Evolutionary conservation across 208 protist genomes (phyloP).

Genomic region (Phytomonas sp.): DNA sequence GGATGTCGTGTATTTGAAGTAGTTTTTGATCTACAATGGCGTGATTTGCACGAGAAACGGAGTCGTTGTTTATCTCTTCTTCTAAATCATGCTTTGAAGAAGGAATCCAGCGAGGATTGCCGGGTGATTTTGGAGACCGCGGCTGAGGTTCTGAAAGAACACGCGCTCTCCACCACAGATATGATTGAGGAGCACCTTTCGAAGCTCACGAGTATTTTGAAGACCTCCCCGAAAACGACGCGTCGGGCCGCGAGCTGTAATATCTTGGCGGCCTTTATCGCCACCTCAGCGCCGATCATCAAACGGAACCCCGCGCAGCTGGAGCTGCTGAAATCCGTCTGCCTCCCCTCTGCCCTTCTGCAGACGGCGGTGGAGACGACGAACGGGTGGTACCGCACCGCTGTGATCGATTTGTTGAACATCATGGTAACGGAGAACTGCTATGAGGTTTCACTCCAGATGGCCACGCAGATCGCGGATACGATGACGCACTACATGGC

Average conservation of each 20-base stretch:
- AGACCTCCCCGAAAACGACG: conserved; percentile 5
- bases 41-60: conserved; percentile 75
- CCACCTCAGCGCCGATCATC: conserved; percentile 40
- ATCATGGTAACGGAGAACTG: conserved; percentile 62
- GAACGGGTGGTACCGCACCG: conserved; percentile 53
- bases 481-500: conserved; percentile 40
- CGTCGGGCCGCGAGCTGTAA: conserved; percentile 50
- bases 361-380: conserved; percentile 42
- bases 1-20: conserved; percentile 67
- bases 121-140: conserved; percentile 29
- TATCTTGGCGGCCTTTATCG: conserved; percentile 60
- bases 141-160: conserved; percentile 56
- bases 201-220: conserved; percentile 20
- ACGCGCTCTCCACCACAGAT: conserved; percentile 65
- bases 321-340: conserved; percentile 45
- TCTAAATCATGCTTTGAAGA: conserved; percentile 41
- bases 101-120: conserved; percentile 32
- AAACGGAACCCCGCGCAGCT: conserved; percentile 64
- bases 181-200: conserved; percentile 40
- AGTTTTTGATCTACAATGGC: conserved; percentile 70
- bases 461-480: conserved; percentile 32
- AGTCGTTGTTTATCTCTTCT: conserved; percentile 50
- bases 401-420: conserved; percentile 44
- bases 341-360: conserved; percentile 38
- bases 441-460: conserved; percentile 49